Percentiles rank a stretch among this genome's conserved stretches.
Conservation (phyloP, 257 asterid genomes). For the Solanum sejunctum region DNA sequence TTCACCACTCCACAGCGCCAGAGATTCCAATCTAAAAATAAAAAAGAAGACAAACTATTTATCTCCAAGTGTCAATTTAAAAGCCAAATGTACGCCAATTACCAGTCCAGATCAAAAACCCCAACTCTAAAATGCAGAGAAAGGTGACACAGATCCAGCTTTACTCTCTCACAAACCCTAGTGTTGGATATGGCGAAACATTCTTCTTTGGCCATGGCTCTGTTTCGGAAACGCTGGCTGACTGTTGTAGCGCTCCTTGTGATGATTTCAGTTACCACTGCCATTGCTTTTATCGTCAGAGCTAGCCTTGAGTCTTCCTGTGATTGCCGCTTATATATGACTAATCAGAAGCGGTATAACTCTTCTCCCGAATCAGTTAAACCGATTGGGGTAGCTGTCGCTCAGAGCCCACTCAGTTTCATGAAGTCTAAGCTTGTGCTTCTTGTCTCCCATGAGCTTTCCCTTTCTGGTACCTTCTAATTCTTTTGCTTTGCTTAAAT, state of each 20-base stretch:
- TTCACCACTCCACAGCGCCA: neutral
- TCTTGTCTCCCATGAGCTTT: constrained; percentile 67
- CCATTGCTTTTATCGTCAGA: constrained; percentile 13
- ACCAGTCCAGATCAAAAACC: neutral
- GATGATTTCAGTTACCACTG: constrained; percentile 10
- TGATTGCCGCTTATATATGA: constrained; percentile 5
- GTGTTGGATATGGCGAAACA: constrained; percentile 19
- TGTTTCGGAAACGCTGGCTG: constrained; percentile 22
- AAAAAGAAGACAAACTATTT: neutral
- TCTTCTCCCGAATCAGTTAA: neutral
- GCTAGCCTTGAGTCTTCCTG: constrained; percentile 12
- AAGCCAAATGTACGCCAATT: constrained; percentile 19
- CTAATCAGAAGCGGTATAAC: constrained; percentile 2
- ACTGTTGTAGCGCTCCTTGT: constrained; percentile 7
- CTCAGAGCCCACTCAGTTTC: constrained; percentile 26
- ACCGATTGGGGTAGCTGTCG: neutral
- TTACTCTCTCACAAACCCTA: constrained; percentile 3
- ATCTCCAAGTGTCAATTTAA: constrained; percentile 5
- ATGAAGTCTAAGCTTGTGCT: constrained; percentile 56
- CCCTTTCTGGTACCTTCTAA: constrained; percentile 48
- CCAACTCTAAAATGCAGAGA: constrained; percentile 8
- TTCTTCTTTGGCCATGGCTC: neutral
- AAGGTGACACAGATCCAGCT: constrained; percentile 5
- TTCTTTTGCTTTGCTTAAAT: neutral
- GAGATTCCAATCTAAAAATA: neutral